Evolutionary conservation across 306 rosid genomes (phyloP), one percentile per base, ranked within the genome.

Genomic region (Malus sylvestris): DNA sequence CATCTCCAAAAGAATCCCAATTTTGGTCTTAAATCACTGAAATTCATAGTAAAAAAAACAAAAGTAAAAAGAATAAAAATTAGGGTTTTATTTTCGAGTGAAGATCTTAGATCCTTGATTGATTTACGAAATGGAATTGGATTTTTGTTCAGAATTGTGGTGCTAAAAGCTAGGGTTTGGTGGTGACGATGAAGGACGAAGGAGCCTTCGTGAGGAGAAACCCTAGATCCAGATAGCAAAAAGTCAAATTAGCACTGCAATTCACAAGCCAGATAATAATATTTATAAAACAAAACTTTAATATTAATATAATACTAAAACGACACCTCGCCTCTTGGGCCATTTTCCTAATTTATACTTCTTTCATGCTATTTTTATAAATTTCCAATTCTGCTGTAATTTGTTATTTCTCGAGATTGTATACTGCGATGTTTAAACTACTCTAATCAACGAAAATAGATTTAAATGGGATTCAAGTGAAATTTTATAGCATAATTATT

Each of bases 191-290:
- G 70, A 81, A 45, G 84, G 78, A 63, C 83, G 74, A 15, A 67
- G 74, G 27, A 81, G 82, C 83, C 84, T 88, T 82, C 86, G 80
- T 79, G 81, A 74, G 72, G 82, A 66, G 86, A 92, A 96, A 90
- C 98, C 99, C 99, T 95, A 95, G 97, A 95, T 92, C 97, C 97
- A 85, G 98, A 91, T 88, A 84, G 88, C 89, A 88, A 85, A 87
- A 88, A 91, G 93, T 95, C 97, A 86, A 88, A 95, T 80, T 74
- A 68, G 84, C 84, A 74, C 82, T 29, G 72, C 75, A 67, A 64
- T 51, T 80, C 86, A 6, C 58, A 45, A 46, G 83, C 64, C 75
- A 53, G 67, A 80, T 6, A 38, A 64, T 40, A 4, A 38, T 79
- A 67, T 71, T 45, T 64, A 67, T 35, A 69, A 73, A 20, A 57